Base-by-base conservation (phyloP, 768 basidiomycete genomes). In the Pleurotus pulmonarius region DNA sequence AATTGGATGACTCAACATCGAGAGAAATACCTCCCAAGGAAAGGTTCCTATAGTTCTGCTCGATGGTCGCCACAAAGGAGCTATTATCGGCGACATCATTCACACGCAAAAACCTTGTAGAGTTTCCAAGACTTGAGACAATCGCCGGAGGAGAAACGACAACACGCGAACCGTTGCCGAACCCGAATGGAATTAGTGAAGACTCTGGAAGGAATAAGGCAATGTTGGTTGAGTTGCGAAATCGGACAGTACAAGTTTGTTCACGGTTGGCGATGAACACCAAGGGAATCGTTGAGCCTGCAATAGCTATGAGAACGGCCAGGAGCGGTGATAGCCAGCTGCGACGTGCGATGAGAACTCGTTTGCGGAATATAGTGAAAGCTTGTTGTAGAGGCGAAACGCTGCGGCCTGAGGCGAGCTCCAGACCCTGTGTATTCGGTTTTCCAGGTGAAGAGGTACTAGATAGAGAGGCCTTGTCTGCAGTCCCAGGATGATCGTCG, bases 291-390 rank as follows among this genome's bases (percentile, higher is more conserved):
- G 83, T 83, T 0, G 86, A 73, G 5, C 85, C 90, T 5, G 80
- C 81, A 40, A 89, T 73, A 3, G 80, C 81, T 26, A 87, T 69
- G 29, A 78, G 53, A 15, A 85, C 70, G 2, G 77, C 70, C 9
- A 92, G 72, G 5, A 82, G 44, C 1, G 83, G 84, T 0, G 85
- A 78, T 15, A 92, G 67, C 88, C 88, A 92, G 59, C 83, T 85
- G 40, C 86, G 78, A 18, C 81, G 79, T 0, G 81, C 73, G 48
- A 92, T 79, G 20, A 90, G 70, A 4, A 73, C 64, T 3, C 90
- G 83, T 67, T 92, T 92, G 61, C 83, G 73, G 72, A 89, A 85
- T 55, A 92, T 87, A 0, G 87, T 90, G 55, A 83, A 67, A 0
- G 88, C 85, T 65, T 92, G 90, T 18, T 70, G 70, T 59, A 86